Evolutionary conservation across 2,329 filamentous ascomycete species (phyloP).

Genomic region (Colletotrichum tropicicola): DNA sequence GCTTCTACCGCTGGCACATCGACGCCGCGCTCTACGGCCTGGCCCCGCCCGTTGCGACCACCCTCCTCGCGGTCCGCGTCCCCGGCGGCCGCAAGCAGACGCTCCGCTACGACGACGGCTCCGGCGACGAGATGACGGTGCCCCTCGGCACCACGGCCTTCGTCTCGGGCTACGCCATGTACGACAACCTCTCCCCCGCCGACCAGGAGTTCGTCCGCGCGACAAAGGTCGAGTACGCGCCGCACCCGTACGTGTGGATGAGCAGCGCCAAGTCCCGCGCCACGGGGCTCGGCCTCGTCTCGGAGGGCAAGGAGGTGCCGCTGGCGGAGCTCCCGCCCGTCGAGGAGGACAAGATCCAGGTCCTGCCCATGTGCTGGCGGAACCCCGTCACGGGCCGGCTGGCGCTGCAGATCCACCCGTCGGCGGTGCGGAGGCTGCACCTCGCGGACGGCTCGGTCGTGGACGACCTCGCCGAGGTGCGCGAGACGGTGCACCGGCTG

Average conservation of each 20-base stretch:
- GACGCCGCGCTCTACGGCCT: constrained; percentile 81
- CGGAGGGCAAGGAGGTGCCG: constrained; percentile 70
- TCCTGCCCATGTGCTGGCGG: constrained; percentile 80
- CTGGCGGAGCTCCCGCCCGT: constrained; percentile 69
- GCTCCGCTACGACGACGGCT: constrained; percentile 78
- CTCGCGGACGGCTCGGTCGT: constrained; percentile 72
- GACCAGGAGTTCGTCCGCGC: constrained; percentile 75
- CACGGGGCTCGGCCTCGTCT: constrained; percentile 76
- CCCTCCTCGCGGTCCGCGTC: constrained; percentile 77
- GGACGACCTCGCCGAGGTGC: constrained; percentile 72
- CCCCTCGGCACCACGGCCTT: constrained; percentile 82
- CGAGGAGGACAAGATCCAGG: constrained; percentile 72
- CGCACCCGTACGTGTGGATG: constrained; percentile 89
- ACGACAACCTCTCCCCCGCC: constrained; percentile 68
- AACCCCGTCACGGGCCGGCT: constrained; percentile 76
- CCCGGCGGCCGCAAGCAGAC: constrained; percentile 73
- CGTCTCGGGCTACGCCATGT: constrained; percentile 76
- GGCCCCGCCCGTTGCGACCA: constrained; percentile 78
- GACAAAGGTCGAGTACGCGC: constrained; percentile 77
- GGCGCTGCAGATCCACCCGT: constrained; percentile 79
- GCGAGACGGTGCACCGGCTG: constrained; percentile 73
- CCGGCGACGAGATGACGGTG: constrained; percentile 70
- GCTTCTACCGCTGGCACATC: constrained; percentile 83
- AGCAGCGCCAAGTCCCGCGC: constrained; percentile 70
- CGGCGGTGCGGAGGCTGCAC: constrained; percentile 75